Conservation (phyloP, 768 basidiomycete genomes). For the Tylopilus felleus region DNA sequence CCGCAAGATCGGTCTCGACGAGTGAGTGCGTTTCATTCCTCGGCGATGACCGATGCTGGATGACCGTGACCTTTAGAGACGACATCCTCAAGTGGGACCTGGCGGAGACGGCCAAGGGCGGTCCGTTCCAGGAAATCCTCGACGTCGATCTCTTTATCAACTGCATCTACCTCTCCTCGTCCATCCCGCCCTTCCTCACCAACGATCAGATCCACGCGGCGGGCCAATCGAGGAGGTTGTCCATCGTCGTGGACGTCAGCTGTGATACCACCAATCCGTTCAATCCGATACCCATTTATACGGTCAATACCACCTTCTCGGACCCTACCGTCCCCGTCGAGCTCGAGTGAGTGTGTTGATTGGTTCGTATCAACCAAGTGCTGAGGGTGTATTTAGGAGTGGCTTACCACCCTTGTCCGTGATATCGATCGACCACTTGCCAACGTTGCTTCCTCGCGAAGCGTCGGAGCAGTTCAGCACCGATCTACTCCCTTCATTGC, state of each 20-base stretch:
- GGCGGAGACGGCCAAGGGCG: constrained; percentile 94
- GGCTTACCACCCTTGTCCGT: constrained; percentile 73
- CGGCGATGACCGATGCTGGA: too few species aligned
- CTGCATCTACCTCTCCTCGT: constrained; percentile 93
- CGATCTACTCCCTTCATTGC: constrained; percentile 81
- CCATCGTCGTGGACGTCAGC: constrained; percentile 93
- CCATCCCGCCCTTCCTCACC: constrained; percentile 82
- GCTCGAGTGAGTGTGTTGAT: constrained; percentile 50
- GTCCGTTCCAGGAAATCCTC: constrained; percentile 92
- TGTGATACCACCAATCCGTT: constrained; percentile 99
- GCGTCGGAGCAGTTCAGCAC: constrained; percentile 94
- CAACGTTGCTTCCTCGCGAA: constrained; percentile 91
- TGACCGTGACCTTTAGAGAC: constrained; percentile 46
- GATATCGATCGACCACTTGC: constrained; percentile 95
- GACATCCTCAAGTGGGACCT: constrained; percentile 98
- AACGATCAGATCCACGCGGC: constrained; percentile 67
- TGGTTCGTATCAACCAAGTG: neutral
- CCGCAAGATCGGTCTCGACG: constrained; percentile 89
- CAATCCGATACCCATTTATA: constrained; percentile 97
- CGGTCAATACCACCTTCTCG: constrained; percentile 89
- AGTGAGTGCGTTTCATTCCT: constrained; percentile 50
- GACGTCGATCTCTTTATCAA: constrained; percentile 98
- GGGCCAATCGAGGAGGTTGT: constrained; percentile 62
- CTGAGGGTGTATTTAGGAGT: constrained; percentile 36
- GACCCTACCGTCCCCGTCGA: constrained; percentile 87